Conservation (phyloP, 1,284 basidiomycete species). For the Ustilago crameri region DNA sequence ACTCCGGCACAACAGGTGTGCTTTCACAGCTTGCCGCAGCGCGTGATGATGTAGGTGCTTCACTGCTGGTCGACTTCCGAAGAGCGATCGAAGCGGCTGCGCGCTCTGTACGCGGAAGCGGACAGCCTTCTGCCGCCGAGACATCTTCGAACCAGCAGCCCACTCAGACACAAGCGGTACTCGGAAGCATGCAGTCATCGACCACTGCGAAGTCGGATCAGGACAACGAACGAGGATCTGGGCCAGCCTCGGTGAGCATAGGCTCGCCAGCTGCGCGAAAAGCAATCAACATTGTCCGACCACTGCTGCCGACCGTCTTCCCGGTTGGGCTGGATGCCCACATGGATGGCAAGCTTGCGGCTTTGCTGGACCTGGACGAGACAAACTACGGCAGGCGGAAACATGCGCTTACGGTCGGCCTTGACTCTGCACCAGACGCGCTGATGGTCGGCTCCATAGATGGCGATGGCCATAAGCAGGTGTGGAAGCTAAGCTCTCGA, state of each 20-base stretch:
- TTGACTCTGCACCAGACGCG: constrained; percentile 25
- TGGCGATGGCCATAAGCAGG: background rate
- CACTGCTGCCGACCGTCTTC: constrained; percentile 52
- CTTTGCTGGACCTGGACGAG: constrained; percentile 28
- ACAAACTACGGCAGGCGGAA: background rate
- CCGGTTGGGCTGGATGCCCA: constrained; percentile 38
- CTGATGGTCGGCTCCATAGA: constrained; percentile 23
- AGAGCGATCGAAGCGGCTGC: constrained; percentile 60
- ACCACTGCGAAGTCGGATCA: constrained; percentile 16
- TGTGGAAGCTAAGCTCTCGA: constrained; percentile 32
- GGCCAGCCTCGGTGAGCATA: constrained; percentile 9
- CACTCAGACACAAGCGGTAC: background rate
- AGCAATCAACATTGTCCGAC: constrained; percentile 50
- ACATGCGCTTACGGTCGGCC: constrained; percentile 20
- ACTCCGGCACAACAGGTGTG: constrained; percentile 48
- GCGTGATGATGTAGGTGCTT: constrained; percentile 22
- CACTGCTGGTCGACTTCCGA: constrained; percentile 59
- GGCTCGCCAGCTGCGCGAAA: constrained; percentile 44
- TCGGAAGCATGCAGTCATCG: constrained; percentile 7
- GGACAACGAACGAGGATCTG: constrained; percentile 5
- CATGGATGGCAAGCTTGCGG: constrained; percentile 30
- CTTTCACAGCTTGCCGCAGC: constrained; percentile 50
- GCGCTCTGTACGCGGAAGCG: constrained; percentile 21
- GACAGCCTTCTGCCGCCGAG: constrained; percentile 4
- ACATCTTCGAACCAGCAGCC: background rate